A percentile compares a stretch with the other conserved stretches of the same genome.
Conservation (phyloP, 441 rosid genomes). For the Raphanus hybrid region DNA sequence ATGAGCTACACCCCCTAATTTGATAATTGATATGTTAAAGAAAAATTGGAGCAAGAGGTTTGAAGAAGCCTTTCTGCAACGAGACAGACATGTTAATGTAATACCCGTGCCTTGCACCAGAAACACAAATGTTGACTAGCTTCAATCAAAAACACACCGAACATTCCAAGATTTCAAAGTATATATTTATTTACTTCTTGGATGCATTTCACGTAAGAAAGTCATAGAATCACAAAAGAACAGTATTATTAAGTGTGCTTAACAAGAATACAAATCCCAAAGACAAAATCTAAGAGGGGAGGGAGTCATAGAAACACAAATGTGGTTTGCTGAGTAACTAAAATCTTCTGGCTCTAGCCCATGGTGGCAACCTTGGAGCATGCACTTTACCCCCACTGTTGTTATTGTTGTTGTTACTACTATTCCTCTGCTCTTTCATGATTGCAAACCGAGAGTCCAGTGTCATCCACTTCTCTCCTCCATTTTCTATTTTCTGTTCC, state of each 20-base stretch:
- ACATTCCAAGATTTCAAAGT: neutral
- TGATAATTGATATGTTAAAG: neutral
- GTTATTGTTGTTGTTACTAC: slow-evolving; percentile 9
- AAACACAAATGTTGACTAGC: neutral
- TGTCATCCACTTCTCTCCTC: slow-evolving; percentile 52
- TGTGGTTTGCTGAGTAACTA: slow-evolving; percentile 13
- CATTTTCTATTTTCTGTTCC: slow-evolving; percentile 11
- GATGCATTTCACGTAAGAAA: neutral
- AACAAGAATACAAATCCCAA: slow-evolving; percentile 5
- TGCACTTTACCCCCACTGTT: slow-evolving; percentile 15
- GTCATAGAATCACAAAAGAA: slow-evolving; percentile 30
- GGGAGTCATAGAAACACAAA: no score
- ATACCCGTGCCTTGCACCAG: no score
- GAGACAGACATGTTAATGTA: no score
- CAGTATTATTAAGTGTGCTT: slow-evolving; percentile 12
- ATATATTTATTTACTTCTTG: neutral
- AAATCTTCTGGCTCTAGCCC: slow-evolving; percentile 32
- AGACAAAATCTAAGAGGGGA: neutral
- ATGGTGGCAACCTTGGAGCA: slow-evolving; percentile 35
- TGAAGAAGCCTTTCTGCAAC: neutral
- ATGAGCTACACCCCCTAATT: slow-evolving; percentile 75
- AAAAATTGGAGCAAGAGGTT: no score
- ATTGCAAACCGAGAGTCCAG: slow-evolving; percentile 82
- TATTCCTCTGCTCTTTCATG: slow-evolving; percentile 75
- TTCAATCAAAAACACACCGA: neutral